phyloP scores from a whole-genome alignment of 1,284 basidiomycete genomes.

The Ceratobasidium sp. region DNA sequence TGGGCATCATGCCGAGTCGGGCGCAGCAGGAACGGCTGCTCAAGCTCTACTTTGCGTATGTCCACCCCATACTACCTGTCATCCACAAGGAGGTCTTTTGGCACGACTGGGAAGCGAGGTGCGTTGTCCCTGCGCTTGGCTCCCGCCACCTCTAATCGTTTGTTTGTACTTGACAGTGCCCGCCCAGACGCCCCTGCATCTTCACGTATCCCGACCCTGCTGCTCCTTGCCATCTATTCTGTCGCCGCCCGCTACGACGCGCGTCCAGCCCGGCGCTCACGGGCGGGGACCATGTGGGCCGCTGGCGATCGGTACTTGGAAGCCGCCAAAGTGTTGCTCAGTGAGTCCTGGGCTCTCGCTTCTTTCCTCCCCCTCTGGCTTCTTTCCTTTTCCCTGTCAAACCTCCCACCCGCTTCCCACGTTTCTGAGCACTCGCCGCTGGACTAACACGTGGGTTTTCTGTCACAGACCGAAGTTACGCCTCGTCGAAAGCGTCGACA shows the following conservation, averaged over 20 bases:
- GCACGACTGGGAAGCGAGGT: conserved; percentile 61
- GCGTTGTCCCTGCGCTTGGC: conserved; percentile 43
- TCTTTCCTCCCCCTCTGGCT: background rate
- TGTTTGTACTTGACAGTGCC: background rate
- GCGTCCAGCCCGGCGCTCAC: conserved; percentile 56
- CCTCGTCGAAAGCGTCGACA: conserved; percentile 71
- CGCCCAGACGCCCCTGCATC: conserved; percentile 42
- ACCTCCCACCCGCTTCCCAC: background rate
- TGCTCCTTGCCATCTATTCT: conserved; percentile 81
- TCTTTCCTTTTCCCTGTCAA: background rate
- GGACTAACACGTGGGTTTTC: background rate
- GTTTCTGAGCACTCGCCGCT: background rate
- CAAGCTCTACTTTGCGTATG: conserved; percentile 79
- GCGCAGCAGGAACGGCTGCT: conserved; percentile 74
- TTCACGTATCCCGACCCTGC: conserved; percentile 65
- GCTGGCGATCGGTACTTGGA: conserved; percentile 81
- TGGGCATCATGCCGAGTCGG: conserved; percentile 62
- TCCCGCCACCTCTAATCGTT: background rate
- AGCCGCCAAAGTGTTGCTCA: conserved; percentile 75
- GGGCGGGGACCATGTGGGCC: conserved; percentile 76
- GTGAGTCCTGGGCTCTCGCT: conserved; percentile 56
- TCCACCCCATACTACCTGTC: conserved; percentile 78
- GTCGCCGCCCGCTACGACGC: conserved; percentile 74
- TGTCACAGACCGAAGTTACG: conserved; percentile 52
- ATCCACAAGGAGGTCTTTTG: conserved; percentile 76